phyloP scores from a whole-genome alignment of 1,284 basidiomycete species.

The Takashimella koratensis region DNA sequence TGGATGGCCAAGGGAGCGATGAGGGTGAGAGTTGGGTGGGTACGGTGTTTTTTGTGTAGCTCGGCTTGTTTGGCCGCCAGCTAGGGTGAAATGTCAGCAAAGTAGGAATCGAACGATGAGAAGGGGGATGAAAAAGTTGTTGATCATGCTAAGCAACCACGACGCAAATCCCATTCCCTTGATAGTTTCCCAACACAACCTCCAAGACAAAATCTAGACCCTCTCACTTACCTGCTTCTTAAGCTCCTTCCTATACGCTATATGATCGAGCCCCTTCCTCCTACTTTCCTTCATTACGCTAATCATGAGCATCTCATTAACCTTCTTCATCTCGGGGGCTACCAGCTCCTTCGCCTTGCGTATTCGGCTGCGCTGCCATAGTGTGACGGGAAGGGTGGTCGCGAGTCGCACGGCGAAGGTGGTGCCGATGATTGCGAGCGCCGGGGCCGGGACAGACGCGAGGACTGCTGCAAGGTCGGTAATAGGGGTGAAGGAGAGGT shows the following conservation, averaged over 20 bases:
- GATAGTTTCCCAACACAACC: background rate
- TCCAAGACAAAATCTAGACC: too few relatives aligned
- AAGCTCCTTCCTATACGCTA: conserved; percentile 47
- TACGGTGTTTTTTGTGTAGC: conserved; percentile 40
- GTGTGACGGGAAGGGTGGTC: conserved; percentile 51
- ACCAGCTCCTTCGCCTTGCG: conserved; percentile 45
- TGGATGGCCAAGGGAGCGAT: conserved; percentile 44
- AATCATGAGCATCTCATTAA: conserved; percentile 46
- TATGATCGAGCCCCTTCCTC: conserved; percentile 43
- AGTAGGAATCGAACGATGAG: too few relatives aligned
- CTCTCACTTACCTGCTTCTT: conserved; percentile 46
- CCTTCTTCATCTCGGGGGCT: conserved; percentile 47
- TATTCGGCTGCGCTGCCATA: conserved; percentile 52
- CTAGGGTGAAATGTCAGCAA: conserved; percentile 21
- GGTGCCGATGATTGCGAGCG: conserved; percentile 50
- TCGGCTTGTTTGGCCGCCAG: conserved; percentile 34
- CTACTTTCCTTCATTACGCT: conserved; percentile 39
- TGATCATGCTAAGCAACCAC: too few relatives aligned
- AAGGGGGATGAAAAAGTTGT: background rate
- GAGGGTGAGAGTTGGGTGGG: conserved; percentile 43
- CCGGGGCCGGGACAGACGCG: conserved; percentile 31
- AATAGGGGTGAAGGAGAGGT: background rate
- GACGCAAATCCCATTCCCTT: too few relatives aligned
- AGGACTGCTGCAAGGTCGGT: conserved; percentile 22
- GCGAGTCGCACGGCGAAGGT: conserved; percentile 50